Conservation (phyloP, 345 rosid genomes). For the Geranium brycei region DNA sequence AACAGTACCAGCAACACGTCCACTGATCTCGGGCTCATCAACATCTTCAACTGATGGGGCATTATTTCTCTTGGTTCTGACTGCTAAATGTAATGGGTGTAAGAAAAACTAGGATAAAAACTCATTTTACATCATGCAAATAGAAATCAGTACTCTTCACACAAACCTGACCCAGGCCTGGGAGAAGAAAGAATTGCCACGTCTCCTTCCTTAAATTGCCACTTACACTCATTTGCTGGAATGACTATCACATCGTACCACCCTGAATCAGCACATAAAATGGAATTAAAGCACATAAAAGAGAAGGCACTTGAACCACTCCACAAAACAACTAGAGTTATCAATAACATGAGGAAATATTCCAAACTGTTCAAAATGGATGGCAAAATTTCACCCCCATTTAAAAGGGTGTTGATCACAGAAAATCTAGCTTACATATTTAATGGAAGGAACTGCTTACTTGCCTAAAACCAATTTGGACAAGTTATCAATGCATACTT, state of each 20-base stretch:
- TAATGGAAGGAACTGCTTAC: background rate
- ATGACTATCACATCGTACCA: constrained; percentile 89
- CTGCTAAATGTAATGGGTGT: constrained; percentile 20
- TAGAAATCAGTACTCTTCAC: background rate
- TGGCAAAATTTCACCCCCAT: background rate
- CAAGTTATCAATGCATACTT: too few relatives aligned
- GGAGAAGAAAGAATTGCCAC: constrained; percentile 85
- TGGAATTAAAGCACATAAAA: background rate
- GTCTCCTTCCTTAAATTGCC: constrained; percentile 98
- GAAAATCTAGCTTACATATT: background rate
- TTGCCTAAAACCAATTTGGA: background rate
- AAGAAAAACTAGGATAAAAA: background rate
- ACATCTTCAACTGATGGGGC: constrained; percentile 30
- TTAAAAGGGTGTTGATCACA: background rate
- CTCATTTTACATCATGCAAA: background rate
- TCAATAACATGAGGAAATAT: background rate
- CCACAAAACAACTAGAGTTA: background rate
- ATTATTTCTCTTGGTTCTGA: constrained; percentile 41
- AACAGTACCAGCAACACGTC: constrained; percentile 88
- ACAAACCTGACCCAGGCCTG: constrained; percentile 66
- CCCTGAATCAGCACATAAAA: constrained; percentile 30
- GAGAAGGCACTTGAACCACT: background rate
- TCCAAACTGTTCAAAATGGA: too few relatives aligned
- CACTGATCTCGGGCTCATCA: constrained; percentile 60
- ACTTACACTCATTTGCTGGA: constrained; percentile 68